Percentiles rank a stretch among this genome's conserved stretches.
Conservation (phyloP, 2,329 filamentous ascomycete species). For the Colletotrichum destructivum region DNA sequence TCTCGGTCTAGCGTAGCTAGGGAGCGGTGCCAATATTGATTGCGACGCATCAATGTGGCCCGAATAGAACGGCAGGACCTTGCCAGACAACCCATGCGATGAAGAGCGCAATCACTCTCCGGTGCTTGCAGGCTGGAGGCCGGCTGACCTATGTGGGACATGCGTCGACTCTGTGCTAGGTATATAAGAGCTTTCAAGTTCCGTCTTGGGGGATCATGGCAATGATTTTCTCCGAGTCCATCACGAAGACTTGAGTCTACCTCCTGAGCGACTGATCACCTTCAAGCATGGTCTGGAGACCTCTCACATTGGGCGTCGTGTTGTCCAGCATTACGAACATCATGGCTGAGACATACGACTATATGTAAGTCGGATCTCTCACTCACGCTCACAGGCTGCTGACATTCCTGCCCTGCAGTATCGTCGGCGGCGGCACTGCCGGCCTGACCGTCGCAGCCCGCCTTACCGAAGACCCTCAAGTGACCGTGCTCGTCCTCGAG, state of each 20-base stretch:
- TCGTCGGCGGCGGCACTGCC: constrained; percentile 69
- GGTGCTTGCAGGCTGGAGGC: too few relatives aligned
- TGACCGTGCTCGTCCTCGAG: constrained; percentile 37
- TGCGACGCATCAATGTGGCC: neutral
- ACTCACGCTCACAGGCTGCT: neutral
- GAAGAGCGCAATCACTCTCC: neutral
- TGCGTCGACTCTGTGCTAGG: neutral
- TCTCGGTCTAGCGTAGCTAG: constrained; percentile 5
- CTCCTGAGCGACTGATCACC: too few relatives aligned
- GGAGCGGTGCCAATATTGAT: neutral
- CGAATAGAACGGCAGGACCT: neutral
- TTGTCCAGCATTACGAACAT: neutral
- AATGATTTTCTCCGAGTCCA: too few relatives aligned
- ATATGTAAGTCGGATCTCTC: constrained; percentile 13
- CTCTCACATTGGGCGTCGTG: neutral
- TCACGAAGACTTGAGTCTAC: neutral
- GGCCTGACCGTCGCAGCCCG: constrained; percentile 66
- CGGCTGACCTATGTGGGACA: neutral
- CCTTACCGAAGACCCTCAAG: constrained; percentile 55
- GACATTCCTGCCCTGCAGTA: constrained; percentile 53
- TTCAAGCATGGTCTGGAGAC: constrained; percentile 1
- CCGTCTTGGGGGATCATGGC: neutral
- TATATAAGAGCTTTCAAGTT: neutral
- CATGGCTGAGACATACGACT: constrained; percentile 31
- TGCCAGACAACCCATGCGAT: neutral